phyloP scores from a whole-genome alignment of 208 protist genomes.

The Angomonas ambiguus region DNA sequence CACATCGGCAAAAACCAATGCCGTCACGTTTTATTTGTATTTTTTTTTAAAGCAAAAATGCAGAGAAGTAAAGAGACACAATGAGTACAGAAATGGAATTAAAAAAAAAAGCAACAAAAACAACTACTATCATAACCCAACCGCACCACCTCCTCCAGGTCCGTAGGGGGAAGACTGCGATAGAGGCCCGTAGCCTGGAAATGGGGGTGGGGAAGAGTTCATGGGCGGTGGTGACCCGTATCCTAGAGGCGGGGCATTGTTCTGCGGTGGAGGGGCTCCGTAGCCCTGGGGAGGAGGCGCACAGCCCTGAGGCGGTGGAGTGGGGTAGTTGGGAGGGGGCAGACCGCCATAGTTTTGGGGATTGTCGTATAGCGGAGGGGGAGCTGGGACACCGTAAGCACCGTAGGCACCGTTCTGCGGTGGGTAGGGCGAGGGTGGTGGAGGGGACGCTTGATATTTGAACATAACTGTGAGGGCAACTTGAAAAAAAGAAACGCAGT shows the following conservation, averaged over 20 bases:
- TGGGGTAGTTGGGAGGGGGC: not conserved
- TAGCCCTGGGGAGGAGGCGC: not conserved
- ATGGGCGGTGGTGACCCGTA: not conserved
- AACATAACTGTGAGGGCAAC: not conserved
- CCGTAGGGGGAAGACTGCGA: slow-evolving; percentile 3
- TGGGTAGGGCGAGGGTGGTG: slow-evolving; percentile 5
- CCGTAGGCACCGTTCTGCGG: slow-evolving; percentile 1
- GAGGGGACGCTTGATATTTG: not conserved
- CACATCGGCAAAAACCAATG: too few relatives aligned
- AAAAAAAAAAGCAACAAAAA: slow-evolving; percentile 8
- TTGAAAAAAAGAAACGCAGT: not conserved
- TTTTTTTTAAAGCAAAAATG: slow-evolving; percentile 12
- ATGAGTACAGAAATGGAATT: not conserved
- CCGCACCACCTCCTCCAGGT: not conserved
- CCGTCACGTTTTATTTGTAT: too few relatives aligned
- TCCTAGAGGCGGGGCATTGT: not conserved
- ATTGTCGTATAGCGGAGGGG: not conserved
- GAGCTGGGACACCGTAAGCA: not conserved
- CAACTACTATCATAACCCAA: slow-evolving; percentile 1
- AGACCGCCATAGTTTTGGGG: slow-evolving; percentile 1
- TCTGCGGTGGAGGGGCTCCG: slow-evolving; percentile 3
- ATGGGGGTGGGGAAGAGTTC: not conserved
- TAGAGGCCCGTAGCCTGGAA: not conserved
- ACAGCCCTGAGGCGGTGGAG: slow-evolving; percentile 7
- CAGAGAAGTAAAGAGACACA: slow-evolving; percentile 6